Percentiles rank a stretch among this genome's conserved stretches.
These are phyloP conservation scores for Ramaria sp. DNA, from an alignment of 768 basidiomycete genomes.

Conservation along the genomic window DNA sequence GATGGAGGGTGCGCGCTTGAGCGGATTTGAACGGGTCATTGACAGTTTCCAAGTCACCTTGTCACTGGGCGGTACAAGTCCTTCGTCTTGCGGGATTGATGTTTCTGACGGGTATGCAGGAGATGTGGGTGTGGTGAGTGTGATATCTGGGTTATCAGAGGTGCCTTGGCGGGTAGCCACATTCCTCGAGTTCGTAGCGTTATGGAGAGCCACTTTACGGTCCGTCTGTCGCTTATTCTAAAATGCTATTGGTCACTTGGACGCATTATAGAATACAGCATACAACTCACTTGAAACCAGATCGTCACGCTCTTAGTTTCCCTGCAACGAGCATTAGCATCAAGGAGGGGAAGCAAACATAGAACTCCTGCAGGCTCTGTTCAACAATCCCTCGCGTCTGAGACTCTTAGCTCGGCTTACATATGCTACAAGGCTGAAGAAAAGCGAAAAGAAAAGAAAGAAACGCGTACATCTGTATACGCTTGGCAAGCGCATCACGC, in stretches of 20 bases:
- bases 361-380: constrained; percentile 19
- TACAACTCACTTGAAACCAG: constrained; percentile 19
- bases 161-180: not conserved
- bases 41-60: not conserved
- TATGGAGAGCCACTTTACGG: constrained; percentile 18
- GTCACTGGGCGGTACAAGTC: not conserved
- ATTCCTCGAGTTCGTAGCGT: constrained; percentile 5
- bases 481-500: constrained; percentile 49
- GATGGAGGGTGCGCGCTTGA: constrained; percentile 8
- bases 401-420: not conserved
- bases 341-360: constrained; percentile 18
- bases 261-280: not conserved
- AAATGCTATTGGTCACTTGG: not conserved
- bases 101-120: constrained; percentile 1
- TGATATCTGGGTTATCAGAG: not conserved
- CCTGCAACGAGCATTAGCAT: constrained; percentile 27
- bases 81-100: not conserved
- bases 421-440: not conserved
- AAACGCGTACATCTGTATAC: constrained; percentile 50
- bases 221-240: constrained; percentile 27
- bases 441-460: constrained; percentile 10
- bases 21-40: not conserved
- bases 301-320: constrained; percentile 23
- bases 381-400: not conserved
- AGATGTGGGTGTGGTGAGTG: constrained; percentile 2